These are phyloP conservation scores for Volvox africanus DNA, from an alignment of 139 green algal species.

Conservation along the genomic window DNA sequence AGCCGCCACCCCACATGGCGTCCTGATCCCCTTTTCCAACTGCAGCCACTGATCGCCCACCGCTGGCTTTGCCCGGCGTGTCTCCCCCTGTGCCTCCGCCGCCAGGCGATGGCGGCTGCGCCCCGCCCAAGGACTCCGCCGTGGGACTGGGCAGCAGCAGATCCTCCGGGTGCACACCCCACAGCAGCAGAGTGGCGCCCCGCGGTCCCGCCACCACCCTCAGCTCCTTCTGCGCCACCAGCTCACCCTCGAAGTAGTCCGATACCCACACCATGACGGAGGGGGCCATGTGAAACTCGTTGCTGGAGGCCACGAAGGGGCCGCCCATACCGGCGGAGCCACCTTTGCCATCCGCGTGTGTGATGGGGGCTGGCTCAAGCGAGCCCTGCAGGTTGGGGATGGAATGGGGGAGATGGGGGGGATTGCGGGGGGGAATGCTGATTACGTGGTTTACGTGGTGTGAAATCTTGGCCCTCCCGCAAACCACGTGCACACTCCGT, in stretches of 20 bases:
- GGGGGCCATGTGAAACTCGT: slow-evolving; percentile 56
- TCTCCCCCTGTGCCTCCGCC: not conserved
- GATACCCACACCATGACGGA: slow-evolving; percentile 57
- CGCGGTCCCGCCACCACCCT: slow-evolving; percentile 32
- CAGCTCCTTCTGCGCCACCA: slow-evolving; percentile 24
- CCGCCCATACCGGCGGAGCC: not conserved
- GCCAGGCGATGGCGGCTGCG: not conserved
- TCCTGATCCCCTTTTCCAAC: not conserved
- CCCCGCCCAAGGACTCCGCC: not conserved
- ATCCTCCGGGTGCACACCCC: slow-evolving; percentile 41
- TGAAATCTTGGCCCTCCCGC: too few species aligned
- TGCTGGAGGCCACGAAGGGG: slow-evolving; percentile 34
- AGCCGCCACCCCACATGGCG: not conserved
- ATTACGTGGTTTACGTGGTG: too few species aligned
- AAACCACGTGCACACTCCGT: not conserved
- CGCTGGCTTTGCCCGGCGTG: too few species aligned
- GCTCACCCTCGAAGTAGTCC: slow-evolving; percentile 56
- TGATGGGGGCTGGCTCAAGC: slow-evolving; percentile 4
- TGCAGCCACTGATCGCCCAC: too few species aligned
- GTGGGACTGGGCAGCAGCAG: slow-evolving; percentile 21
- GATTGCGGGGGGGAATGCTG: not conserved
- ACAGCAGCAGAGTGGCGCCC: slow-evolving; percentile 52
- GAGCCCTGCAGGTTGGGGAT: not conserved
- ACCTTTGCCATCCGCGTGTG: not conserved
- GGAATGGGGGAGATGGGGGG: not conserved